A percentile compares a stretch with the other conserved stretches of the same genome.
phyloP scores from a whole-genome alignment of 2,329 filamentous ascomycete species.

The Dothistroma pini region DNA sequence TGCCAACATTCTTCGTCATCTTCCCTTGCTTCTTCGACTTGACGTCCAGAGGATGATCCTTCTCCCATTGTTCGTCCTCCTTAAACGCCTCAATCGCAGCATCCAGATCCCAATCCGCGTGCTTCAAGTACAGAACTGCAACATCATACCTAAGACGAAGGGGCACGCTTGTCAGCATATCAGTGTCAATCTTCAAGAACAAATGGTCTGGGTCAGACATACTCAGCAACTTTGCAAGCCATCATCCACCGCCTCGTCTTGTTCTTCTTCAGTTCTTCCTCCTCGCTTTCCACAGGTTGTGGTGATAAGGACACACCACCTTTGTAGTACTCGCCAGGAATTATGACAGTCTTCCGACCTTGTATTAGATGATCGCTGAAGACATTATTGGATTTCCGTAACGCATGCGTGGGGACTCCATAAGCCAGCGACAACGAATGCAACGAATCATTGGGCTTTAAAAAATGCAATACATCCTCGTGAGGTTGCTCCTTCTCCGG shows the following conservation, averaged over 20 bases:
- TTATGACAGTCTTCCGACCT: conserved; percentile 65
- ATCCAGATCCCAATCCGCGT: conserved; percentile 63
- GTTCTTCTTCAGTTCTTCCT: conserved; percentile 66
- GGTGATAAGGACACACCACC: conserved; percentile 66
- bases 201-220: conserved; percentile 35
- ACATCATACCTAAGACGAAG: conserved; percentile 57
- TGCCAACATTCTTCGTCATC: conserved; percentile 31
- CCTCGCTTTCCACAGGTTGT: conserved; percentile 67
- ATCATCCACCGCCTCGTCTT: conserved; percentile 77
- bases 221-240: conserved; percentile 71
- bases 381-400: conserved; percentile 66
- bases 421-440: conserved; percentile 68
- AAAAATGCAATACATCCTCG: conserved; percentile 71
- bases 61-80: conserved; percentile 74
- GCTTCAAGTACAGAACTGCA: conserved; percentile 70
- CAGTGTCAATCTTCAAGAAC: background rate
- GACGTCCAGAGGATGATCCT: conserved; percentile 57
- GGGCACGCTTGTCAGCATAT: conserved; percentile 39
- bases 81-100: conserved; percentile 61
- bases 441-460: conserved; percentile 67
- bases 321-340: conserved; percentile 67
- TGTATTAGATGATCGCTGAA: conserved; percentile 67
- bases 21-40: conserved; percentile 45
- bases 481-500: conserved; percentile 40
- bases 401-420: conserved; percentile 58